A percentile compares a stretch with the other conserved stretches of the same genome.
phyloP scores from a whole-genome alignment of 768 basidiomycete species.

The Pleurotus tuber-regium region DNA sequence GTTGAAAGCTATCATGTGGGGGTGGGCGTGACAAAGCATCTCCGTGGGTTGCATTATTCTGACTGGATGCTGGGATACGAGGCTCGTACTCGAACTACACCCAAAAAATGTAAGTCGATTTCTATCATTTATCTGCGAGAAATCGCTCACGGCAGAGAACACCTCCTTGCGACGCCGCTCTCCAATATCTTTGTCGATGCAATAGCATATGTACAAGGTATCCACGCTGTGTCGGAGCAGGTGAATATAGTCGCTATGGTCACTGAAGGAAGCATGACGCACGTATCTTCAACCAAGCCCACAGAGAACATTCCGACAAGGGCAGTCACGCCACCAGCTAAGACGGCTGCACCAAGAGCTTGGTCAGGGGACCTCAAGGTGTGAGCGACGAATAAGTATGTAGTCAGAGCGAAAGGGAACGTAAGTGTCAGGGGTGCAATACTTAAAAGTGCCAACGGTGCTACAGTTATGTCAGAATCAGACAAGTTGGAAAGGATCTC shows the following conservation, averaged over 20 bases:
- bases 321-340: slow-evolving; percentile 78
- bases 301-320: slow-evolving; percentile 83
- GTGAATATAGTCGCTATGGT: slow-evolving; percentile 1
- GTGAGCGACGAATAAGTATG: slow-evolving; percentile 90
- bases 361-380: slow-evolving; percentile 66
- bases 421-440: slow-evolving; percentile 77
- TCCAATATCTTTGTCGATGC: slow-evolving; percentile 45
- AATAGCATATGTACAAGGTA: slow-evolving; percentile 46
- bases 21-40: slow-evolving; percentile 11
- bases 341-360: slow-evolving; percentile 70
- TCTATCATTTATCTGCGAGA: no score
- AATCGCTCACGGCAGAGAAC: slow-evolving; percentile 33
- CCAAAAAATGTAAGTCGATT: no score
- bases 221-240: slow-evolving; percentile 34
- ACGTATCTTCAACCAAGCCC: slow-evolving; percentile 73
- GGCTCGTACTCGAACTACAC: slow-evolving; percentile 33
- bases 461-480: slow-evolving; percentile 25
- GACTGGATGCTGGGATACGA: slow-evolving; percentile 15
- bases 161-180: slow-evolving; percentile 40
- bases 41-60: background rate
- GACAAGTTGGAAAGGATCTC: background rate
- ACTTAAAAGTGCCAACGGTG: slow-evolving; percentile 70
- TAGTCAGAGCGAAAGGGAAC: slow-evolving; percentile 75
- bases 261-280: slow-evolving; percentile 17
- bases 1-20: slow-evolving; percentile 12